phyloP scores from a whole-genome alignment of 2,329 filamentous ascomycete genomes.

The Aciculosporium take region DNA sequence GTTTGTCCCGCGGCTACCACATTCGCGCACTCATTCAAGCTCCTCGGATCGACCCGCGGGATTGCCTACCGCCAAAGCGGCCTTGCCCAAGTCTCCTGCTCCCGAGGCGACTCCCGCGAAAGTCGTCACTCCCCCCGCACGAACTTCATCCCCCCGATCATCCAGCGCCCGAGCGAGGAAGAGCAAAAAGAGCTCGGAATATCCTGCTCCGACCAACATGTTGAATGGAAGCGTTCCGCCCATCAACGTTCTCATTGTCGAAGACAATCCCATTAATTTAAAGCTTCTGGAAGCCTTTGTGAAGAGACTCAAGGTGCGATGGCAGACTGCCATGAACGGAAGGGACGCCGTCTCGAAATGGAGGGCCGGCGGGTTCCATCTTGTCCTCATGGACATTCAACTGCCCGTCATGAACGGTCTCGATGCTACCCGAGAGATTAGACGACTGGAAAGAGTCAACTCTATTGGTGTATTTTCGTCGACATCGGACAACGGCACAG shows the following conservation, averaged over 20 bases:
- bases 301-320: conserved; percentile 86
- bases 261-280: conserved; percentile 97
- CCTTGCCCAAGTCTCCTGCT: conserved; percentile 37
- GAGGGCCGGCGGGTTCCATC: conserved; percentile 81
- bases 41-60: conserved; percentile 37
- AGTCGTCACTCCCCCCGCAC: conserved; percentile 38
- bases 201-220: conserved; percentile 41
- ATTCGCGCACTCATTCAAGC: conserved; percentile 44
- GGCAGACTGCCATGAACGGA: conserved; percentile 95
- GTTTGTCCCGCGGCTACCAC: conserved; percentile 25
- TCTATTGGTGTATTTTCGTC: conserved; percentile 81
- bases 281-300: conserved; percentile 89
- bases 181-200: conserved; percentile 35
- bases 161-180: conserved; percentile 33
- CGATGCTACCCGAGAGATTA: conserved; percentile 88
- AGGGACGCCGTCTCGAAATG: conserved; percentile 87
- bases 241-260: conserved; percentile 93
- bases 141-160: conserved; percentile 34
- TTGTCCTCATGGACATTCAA: conserved; percentile 98
- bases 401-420: conserved; percentile 92
- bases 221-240: conserved; percentile 78
- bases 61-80: conserved; percentile 33
- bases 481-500: conserved; percentile 39
- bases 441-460: conserved; percentile 77
- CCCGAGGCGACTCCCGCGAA: conserved; percentile 29